Base-by-base conservation (phyloP, 177 flowering plant species). In the Telopea speciosissima region DNA sequence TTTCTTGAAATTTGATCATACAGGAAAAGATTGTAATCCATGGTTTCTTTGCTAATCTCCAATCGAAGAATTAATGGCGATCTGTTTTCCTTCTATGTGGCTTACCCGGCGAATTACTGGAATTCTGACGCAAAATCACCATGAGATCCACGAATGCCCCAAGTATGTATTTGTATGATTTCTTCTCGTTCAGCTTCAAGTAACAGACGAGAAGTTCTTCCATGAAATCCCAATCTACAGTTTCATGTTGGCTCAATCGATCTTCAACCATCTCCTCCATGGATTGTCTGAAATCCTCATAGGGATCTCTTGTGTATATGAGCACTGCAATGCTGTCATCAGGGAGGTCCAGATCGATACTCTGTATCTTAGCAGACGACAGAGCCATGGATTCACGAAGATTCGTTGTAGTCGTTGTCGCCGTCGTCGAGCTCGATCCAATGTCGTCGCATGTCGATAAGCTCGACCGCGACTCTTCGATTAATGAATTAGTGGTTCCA, bases 161-260 rank as follows among this genome's bases (percentile, higher is more conserved):
- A 1, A 94, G 68, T n/a, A 94, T 87, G 75, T 77, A 86, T 81
- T 75, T 86, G 69, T 87, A 70, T 1, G 89, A 82, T 52, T 77
- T 83, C 81, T 86, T 83, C 72, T 90, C 92, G 67, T 94, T 94
- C 80, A 92, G 65, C 56, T 81, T 82, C 71, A 94, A 71, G 77
- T 82, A 94, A 70, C 89, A 86, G 68, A 92, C 81, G 71, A 94
- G 73, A 3, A 94, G 80, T 76, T 88, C 93, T 73, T 92, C 93
- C 92, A 92, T 78, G 82, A 83, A 94, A 24, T 86, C 90, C 96
- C 97, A 90, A 70, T 94, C 95, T 24, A 87, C 78, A 22, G 67
- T 61, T 33, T 64, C 79, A 1, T 72, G 5, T 21, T 72, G 68
- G 0, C 72, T 49, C 65, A 74, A 1, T 23, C 84, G 70, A 0